Conservation (phyloP, 148 eudicot genomes). For the Amaranthus cruentus region DNA sequence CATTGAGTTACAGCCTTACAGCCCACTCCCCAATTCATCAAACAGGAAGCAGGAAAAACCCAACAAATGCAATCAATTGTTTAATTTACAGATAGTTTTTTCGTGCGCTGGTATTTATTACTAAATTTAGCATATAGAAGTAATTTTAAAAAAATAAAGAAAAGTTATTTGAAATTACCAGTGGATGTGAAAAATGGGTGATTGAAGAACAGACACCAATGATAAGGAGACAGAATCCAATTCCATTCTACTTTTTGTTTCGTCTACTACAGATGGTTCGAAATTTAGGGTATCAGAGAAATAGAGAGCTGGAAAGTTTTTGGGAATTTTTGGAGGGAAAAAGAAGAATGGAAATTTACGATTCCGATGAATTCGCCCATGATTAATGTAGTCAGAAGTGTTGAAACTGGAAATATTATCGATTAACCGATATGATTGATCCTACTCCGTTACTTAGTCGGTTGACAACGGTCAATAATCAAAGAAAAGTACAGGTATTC, state of each 20-base stretch:
- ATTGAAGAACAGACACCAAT: conserved; percentile 7
- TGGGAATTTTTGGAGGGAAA: conserved; percentile 7
- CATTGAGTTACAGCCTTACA: conserved; percentile 15
- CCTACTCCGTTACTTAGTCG: no score
- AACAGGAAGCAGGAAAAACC: neutral
- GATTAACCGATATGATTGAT: no score
- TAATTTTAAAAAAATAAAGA: neutral
- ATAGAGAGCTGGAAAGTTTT: conserved; percentile 19
- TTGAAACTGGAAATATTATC: no score
- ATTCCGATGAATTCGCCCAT: no score
- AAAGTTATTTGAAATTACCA: conserved; percentile 3
- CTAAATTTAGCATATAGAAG: neutral
- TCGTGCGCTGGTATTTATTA: neutral
- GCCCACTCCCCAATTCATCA: conserved; percentile 28
- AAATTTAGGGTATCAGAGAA: conserved; percentile 6
- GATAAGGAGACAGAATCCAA: conserved; percentile 22
- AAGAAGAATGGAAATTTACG: neutral
- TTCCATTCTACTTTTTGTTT: conserved; percentile 1
- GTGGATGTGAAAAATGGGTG: conserved; percentile 2
- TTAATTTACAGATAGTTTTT: neutral
- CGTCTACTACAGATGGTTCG: neutral
- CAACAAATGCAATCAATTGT: conserved; percentile 4
- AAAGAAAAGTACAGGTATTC: no score
- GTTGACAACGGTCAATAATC: no score
- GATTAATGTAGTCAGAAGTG: no score